Conservation (phyloP, 139 green algal species). For the Spirogloea muscicola region DNA sequence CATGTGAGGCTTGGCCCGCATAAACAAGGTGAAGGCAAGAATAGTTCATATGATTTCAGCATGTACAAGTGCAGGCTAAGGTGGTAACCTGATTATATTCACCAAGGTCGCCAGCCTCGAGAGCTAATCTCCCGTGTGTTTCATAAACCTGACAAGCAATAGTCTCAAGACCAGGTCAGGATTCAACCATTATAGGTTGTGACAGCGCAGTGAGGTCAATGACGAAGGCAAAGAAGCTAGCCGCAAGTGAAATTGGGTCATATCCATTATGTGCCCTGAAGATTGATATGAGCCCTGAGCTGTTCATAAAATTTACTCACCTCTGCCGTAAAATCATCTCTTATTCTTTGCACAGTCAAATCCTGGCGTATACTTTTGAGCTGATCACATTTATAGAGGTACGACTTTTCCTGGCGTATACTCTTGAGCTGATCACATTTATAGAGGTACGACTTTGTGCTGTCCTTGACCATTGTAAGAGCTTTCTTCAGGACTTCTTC, state of each 20-base stretch:
- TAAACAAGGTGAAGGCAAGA: not conserved
- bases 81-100: conserved; percentile 66
- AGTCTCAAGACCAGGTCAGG: no score
- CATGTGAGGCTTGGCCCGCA: no score
- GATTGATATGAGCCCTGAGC: not conserved
- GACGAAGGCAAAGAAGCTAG: no score
- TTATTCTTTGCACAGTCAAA: conserved; percentile 70
- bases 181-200: no score
- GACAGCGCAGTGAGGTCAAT: no score
- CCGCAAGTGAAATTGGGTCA: no score
- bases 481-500: conserved; percentile 53
- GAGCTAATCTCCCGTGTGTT: conserved; percentile 66
- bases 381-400: conserved; percentile 64
- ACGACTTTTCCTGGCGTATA: conserved; percentile 74
- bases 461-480: conserved; percentile 42
- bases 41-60: no score
- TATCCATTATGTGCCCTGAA: no score
- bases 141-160: conserved; percentile 63
- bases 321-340: conserved; percentile 42
- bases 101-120: conserved; percentile 64
- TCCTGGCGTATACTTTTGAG: conserved; percentile 77
- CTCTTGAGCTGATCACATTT: conserved; percentile 73
- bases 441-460: conserved; percentile 51
- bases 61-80: not conserved
- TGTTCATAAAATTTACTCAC: conserved; percentile 13